These are phyloP conservation scores for Pleurostoma richardsiae DNA, from an alignment of 2,329 filamentous ascomycete genomes.

Conservation along the genomic window DNA sequence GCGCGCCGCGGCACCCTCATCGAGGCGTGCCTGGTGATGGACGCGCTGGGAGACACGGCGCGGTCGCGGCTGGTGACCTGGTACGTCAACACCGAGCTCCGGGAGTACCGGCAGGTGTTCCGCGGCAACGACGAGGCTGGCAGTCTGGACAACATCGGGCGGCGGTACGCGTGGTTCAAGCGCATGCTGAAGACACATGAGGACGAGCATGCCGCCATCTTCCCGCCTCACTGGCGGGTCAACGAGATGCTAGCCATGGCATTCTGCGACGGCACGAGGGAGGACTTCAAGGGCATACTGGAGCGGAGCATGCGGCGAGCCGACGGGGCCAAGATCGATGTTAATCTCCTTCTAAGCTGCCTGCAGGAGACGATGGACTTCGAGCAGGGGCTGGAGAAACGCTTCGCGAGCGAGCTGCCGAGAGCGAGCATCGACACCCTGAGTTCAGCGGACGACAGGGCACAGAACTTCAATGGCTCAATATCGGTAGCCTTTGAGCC, in stretches of 20 bases:
- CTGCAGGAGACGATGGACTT: slow-evolving; percentile 96
- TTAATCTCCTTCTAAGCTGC: slow-evolving; percentile 82
- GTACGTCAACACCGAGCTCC: slow-evolving; percentile 96
- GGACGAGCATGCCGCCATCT: slow-evolving; percentile 83
- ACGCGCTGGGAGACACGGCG: slow-evolving; percentile 86
- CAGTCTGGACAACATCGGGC: slow-evolving; percentile 91
- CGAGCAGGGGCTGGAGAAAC: slow-evolving; percentile 82
- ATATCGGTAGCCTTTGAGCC: slow-evolving; percentile 97
- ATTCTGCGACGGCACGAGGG: slow-evolving; percentile 91
- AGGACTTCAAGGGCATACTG: slow-evolving; percentile 91
- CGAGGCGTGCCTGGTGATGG: slow-evolving; percentile 90
- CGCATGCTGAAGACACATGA: slow-evolving; percentile 95
- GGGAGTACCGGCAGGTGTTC: slow-evolving; percentile 95
- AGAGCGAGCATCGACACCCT: slow-evolving; percentile 87
- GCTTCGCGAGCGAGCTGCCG: slow-evolving; percentile 65
- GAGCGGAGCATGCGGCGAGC: slow-evolving; percentile 77
- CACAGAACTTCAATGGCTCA: slow-evolving; percentile 76
- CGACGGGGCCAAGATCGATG: slow-evolving; percentile 77
- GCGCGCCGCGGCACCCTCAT: slow-evolving; percentile 65
- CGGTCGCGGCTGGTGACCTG: slow-evolving; percentile 79
- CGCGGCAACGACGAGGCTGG: slow-evolving; percentile 95
- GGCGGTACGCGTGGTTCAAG: slow-evolving; percentile 94
- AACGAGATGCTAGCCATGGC: slow-evolving; percentile 85
- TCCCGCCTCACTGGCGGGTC: slow-evolving; percentile 83
- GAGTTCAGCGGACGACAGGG: slow-evolving; percentile 69